Conservation (phyloP, 208 protist species). For the Leishmania braziliensis region DNA sequence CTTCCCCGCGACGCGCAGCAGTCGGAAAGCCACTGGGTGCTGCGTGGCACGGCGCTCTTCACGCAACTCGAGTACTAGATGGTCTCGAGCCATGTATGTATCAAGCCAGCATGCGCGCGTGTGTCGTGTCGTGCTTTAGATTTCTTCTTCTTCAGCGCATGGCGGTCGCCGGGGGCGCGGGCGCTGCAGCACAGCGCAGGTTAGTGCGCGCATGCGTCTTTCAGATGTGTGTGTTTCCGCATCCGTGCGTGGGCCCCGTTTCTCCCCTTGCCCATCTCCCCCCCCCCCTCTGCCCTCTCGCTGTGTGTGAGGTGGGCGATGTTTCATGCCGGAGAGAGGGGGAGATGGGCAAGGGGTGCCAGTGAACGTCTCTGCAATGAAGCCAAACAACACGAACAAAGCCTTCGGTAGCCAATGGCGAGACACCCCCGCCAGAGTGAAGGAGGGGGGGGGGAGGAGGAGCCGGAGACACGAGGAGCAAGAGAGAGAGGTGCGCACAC, state of each 20-base stretch:
- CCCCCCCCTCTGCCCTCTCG: not conserved
- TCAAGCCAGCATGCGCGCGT: not conserved
- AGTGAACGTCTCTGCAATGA: not conserved
- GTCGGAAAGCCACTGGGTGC: slow-evolving; percentile 89
- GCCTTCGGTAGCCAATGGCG: not conserved
- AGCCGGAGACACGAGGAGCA: not conserved
- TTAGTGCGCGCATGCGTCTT: not conserved
- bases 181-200: not conserved
- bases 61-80: slow-evolving; percentile 87
- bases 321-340: not conserved
- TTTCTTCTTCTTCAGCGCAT: not conserved
- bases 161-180: too few relatives aligned
- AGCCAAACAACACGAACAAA: not conserved
- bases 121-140: not conserved
- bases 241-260: not conserved
- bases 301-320: not conserved
- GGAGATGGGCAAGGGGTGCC: not conserved
- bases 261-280: not conserved
- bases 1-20: slow-evolving; percentile 74
- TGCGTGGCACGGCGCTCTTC: slow-evolving; percentile 90
- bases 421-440: not conserved
- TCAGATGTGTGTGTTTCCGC: not conserved
- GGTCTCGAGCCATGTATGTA: not conserved
- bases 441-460: not conserved
- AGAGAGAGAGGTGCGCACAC: not conserved